Evolutionary conservation across 768 basidiomycete genomes (phyloP).

Genomic region (Lentinula boryana): DNA sequence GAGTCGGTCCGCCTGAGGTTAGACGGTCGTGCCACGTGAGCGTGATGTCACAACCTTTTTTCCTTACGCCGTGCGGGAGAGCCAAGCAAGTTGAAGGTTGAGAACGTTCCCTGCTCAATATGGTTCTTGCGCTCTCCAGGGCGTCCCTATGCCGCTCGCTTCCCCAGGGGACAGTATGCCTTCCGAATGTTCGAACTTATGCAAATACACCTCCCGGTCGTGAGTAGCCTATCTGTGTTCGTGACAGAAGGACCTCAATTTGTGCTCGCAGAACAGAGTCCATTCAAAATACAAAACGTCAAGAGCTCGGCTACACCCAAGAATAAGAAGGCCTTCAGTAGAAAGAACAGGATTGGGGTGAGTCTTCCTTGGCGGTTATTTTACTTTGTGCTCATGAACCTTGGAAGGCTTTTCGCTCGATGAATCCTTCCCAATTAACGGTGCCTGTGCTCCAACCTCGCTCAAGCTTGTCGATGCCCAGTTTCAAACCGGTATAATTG

Average conservation of each 20-base stretch:
- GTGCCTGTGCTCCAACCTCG: not conserved
- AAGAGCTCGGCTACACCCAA: not conserved
- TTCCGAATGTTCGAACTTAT: not conserved
- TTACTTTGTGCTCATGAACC: not conserved
- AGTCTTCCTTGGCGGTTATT: not conserved
- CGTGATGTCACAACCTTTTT: not conserved
- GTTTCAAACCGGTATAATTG: not conserved
- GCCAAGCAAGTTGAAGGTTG: not conserved
- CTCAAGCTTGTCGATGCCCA: not conserved
- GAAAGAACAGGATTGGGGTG: constrained; percentile 4
- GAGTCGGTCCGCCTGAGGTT: too few species aligned
- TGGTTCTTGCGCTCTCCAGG: not conserved
- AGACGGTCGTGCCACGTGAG: too few species aligned
- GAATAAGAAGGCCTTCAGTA: constrained; percentile 5
- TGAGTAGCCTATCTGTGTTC: not conserved
- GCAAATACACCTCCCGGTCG: not conserved
- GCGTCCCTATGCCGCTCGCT: not conserved
- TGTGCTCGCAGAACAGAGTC: not conserved
- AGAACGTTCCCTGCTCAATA: not conserved
- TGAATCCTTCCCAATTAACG: not conserved
- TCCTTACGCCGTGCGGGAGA: not conserved
- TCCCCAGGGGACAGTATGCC: not conserved
- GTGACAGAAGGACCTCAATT: not conserved
- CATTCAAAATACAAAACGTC: not conserved
- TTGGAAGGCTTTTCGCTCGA: not conserved